phyloP scores from a whole-genome alignment of 2,329 filamentous ascomycete species.

The Fragosphaeria purpurea region DNA sequence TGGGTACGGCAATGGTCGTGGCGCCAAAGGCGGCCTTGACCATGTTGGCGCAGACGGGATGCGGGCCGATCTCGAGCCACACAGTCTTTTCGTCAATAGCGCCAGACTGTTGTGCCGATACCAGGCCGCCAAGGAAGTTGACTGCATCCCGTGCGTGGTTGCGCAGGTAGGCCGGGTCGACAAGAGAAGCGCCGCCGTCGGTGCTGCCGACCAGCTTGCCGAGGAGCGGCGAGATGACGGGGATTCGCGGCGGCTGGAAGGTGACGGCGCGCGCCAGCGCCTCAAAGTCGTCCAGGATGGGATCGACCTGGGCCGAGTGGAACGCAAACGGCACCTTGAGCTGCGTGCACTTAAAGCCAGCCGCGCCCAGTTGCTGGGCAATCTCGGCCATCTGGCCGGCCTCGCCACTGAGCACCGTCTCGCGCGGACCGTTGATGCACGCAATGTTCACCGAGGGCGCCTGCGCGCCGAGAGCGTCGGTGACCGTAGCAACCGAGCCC shows the following conservation, averaged over 20 bases:
- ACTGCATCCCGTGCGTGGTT: slow-evolving; percentile 59
- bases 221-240: slow-evolving; percentile 58
- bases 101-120: slow-evolving; percentile 46
- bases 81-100: slow-evolving; percentile 55
- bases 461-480: slow-evolving; percentile 37
- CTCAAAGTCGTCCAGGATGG: slow-evolving; percentile 49
- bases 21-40: slow-evolving; percentile 53
- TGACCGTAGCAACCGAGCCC: slow-evolving; percentile 40
- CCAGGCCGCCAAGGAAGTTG: slow-evolving; percentile 55
- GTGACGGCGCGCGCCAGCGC: slow-evolving; percentile 27
- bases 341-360: slow-evolving; percentile 32
- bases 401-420: slow-evolving; percentile 57
- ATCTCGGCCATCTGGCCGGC: slow-evolving; percentile 33
- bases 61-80: slow-evolving; percentile 66
- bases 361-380: slow-evolving; percentile 23
- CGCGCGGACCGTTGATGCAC: slow-evolving; percentile 66
- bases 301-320: slow-evolving; percentile 43
- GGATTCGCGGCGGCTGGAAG: slow-evolving; percentile 38
- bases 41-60: slow-evolving; percentile 59
- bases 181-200: slow-evolving; percentile 29
- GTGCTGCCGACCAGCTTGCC: slow-evolving; percentile 47
- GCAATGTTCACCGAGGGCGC: slow-evolving; percentile 40
- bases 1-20: slow-evolving; percentile 44
- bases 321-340: slow-evolving; percentile 44
- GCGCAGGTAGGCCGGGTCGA: slow-evolving; percentile 53